Conservation (phyloP, 495 filamentous ascomycete species). For the Penicillium ucsense region DNA sequence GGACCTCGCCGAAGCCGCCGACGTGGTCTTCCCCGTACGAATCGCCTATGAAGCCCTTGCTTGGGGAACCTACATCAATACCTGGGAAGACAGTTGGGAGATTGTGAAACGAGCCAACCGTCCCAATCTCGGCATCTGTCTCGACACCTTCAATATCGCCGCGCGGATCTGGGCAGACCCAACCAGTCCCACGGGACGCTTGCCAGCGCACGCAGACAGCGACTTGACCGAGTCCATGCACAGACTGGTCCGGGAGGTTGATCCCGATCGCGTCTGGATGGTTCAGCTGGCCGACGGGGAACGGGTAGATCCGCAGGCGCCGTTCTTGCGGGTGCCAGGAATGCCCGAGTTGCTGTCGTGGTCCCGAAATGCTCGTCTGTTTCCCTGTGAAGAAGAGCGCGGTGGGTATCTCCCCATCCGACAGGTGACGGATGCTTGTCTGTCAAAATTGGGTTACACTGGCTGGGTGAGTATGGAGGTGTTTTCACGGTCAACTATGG, state of each 20-base stretch:
- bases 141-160: conserved; percentile 71
- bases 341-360: conserved; percentile 36
- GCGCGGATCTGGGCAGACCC: conserved; percentile 61
- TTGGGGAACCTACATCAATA: conserved; percentile 60
- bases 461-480: conserved; percentile 70
- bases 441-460: conserved; percentile 51
- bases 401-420: conserved; percentile 55
- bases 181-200: conserved; percentile 35
- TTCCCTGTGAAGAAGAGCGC: conserved; percentile 53
- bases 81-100: conserved; percentile 62
- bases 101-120: conserved; percentile 51
- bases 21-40: conserved; percentile 47
- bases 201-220: conserved; percentile 37
- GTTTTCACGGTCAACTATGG: conserved; percentile 52
- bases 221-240: conserved; percentile 44
- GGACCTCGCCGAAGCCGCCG: conserved; percentile 53
- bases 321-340: conserved; percentile 9
- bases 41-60: conserved; percentile 62
- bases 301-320: conserved; percentile 26
- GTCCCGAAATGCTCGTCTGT: conserved; percentile 61
- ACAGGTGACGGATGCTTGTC: conserved; percentile 42
- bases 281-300: conserved; percentile 67
- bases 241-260: conserved; percentile 43
- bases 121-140: conserved; percentile 61
- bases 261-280: conserved; percentile 55